Evolutionary conservation across 768 basidiomycete species (phyloP).

Genomic region (Kockovaella imperatae): DNA sequence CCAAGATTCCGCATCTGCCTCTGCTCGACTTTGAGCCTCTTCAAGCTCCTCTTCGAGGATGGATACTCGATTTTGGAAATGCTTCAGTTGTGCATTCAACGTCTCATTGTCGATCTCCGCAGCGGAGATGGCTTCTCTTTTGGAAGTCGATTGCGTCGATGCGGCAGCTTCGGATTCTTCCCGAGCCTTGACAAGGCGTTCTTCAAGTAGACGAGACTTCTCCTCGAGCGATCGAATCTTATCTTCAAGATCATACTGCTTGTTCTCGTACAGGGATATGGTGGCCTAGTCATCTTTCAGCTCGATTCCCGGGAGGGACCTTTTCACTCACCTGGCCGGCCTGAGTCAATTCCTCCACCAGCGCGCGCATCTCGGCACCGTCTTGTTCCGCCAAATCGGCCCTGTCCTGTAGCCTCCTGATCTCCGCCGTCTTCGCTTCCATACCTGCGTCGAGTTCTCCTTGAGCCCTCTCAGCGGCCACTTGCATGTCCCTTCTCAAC

Average conservation of each 20-base stretch:
- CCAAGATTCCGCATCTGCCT: constrained; percentile 53
- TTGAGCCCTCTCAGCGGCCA: constrained; percentile 21
- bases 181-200: constrained; percentile 24
- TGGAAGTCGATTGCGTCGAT: constrained; percentile 7
- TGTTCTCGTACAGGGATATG: constrained; percentile 80
- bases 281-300: constrained; percentile 46
- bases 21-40: constrained; percentile 57
- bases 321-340: constrained; percentile 68
- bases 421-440: constrained; percentile 48
- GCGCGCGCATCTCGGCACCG: constrained; percentile 57
- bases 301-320: not conserved
- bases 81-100: constrained; percentile 77
- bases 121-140: constrained; percentile 55
- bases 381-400: constrained; percentile 49
- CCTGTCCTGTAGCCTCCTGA: constrained; percentile 52
- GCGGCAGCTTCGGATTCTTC: constrained; percentile 11
- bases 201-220: constrained; percentile 26
- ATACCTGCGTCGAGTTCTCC: constrained; percentile 35
- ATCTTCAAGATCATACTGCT: constrained; percentile 67
- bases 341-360: constrained; percentile 74
- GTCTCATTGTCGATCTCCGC: constrained; percentile 91
- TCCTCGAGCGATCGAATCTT: constrained; percentile 33
- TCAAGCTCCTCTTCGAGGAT: constrained; percentile 77
- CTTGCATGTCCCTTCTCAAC: constrained; percentile 28
- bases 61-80: constrained; percentile 69